Evolutionary conservation across 352 stramenopile species (phyloP).

Genomic region (Phytophthora lateralis): DNA sequence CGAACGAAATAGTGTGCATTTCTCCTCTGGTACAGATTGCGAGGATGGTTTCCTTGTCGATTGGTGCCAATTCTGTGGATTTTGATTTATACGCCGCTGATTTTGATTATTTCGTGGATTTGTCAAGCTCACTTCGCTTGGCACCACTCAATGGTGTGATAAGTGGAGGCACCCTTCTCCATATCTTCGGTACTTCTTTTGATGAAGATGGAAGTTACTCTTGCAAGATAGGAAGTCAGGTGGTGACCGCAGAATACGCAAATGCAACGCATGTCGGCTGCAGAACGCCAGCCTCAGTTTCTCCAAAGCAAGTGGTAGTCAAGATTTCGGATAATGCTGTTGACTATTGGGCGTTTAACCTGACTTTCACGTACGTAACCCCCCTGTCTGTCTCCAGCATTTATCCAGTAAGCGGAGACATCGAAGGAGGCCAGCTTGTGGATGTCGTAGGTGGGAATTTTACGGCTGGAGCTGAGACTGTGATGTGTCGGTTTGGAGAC

Average conservation of each 20-base stretch:
- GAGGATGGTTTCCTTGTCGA: conserved; percentile 32
- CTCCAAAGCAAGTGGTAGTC: conserved; percentile 39
- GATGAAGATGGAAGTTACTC: conserved; percentile 34
- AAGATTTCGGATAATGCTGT: conserved; percentile 60
- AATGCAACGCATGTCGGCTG: conserved; percentile 67
- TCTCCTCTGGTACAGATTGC: conserved; percentile 17
- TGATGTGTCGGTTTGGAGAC: conserved; percentile 91
- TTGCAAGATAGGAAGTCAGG: conserved; percentile 56
- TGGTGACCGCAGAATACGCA: conserved; percentile 50
- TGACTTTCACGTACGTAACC: conserved; percentile 60
- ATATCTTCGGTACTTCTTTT: conserved; percentile 46
- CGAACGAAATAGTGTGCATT: conserved; percentile 36
- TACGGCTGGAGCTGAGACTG: conserved; percentile 37
- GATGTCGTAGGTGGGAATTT: conserved; percentile 71
- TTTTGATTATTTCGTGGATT: conserved; percentile 54
- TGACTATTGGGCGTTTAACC: conserved; percentile 54
- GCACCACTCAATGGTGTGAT: conserved; percentile 47
- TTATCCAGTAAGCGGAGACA: conserved; percentile 64
- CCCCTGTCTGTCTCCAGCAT: conserved; percentile 59
- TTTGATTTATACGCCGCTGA: conserved; percentile 51
- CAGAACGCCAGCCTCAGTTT: conserved; percentile 42
- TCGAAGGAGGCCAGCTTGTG: conserved; percentile 61
- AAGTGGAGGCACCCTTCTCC: conserved; percentile 58
- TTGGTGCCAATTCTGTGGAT: conserved; percentile 55
- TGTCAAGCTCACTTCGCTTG: conserved; percentile 34